phyloP scores from a whole-genome alignment of 345 rosid species.

The Gossypium rotundifolium region DNA sequence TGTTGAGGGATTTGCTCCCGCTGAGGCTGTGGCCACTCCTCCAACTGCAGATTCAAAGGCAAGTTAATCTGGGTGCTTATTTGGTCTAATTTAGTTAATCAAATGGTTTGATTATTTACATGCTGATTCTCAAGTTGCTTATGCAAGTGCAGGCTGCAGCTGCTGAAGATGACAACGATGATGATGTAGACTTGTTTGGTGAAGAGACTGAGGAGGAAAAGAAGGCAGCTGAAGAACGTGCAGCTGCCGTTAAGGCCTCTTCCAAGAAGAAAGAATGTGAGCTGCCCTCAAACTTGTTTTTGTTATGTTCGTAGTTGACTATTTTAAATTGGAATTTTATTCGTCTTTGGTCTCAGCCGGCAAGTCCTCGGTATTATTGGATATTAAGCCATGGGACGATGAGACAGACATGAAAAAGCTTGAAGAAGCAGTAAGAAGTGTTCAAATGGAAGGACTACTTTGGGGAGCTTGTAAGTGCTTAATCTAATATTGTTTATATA shows the following conservation, averaged over 20 bases:
- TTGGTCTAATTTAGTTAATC: neutral
- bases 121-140: neutral
- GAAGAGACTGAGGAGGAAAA: conserved; percentile 91
- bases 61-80: conserved; percentile 12
- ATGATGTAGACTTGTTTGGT: conserved; percentile 77
- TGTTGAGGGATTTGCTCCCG: conserved; percentile 57
- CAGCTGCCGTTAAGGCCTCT: conserved; percentile 56
- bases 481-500: neutral
- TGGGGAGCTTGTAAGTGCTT: conserved; percentile 75
- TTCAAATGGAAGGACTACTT: conserved; percentile 57
- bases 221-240: conserved; percentile 23
- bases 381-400: conserved; percentile 86
- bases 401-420: conserved; percentile 89
- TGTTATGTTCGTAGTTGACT: too few relatives aligned
- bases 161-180: conserved; percentile 40
- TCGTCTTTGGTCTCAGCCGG: conserved; percentile 38
- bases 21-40: conserved; percentile 67
- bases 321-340: neutral
- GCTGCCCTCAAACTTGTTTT: conserved; percentile 5
- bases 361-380: conserved; percentile 71
- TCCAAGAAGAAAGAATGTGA: conserved; percentile 56
- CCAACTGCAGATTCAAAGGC: conserved; percentile 70
- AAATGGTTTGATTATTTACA: too few relatives aligned
- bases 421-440: conserved; percentile 65
- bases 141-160: conserved; percentile 34